Evolutionary conservation across 805 yeast genomes (phyloP).

Genomic region (Saturnispora silvae): DNA sequence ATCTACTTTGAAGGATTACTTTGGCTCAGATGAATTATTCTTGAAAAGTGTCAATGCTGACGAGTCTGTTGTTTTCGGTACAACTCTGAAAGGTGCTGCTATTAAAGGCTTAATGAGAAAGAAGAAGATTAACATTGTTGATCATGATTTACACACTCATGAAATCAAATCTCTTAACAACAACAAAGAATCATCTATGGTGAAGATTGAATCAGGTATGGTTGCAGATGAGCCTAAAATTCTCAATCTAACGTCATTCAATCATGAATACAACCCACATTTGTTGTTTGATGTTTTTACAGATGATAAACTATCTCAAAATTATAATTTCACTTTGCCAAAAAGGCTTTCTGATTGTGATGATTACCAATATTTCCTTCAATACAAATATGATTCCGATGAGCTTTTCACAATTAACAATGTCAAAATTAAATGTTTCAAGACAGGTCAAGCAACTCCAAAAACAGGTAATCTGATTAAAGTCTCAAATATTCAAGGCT

Average conservation of each 20-base stretch:
- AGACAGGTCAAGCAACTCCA: slow-evolving; percentile 1
- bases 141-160: slow-evolving; percentile 8
- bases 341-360: slow-evolving; percentile 31
- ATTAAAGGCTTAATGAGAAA: slow-evolving; percentile 60
- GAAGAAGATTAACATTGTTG: slow-evolving; percentile 33
- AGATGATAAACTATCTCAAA: slow-evolving; percentile 12
- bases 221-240: slow-evolving; percentile 1
- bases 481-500: slow-evolving; percentile 28
- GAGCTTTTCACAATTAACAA: slow-evolving; percentile 38
- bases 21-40: slow-evolving; percentile 46
- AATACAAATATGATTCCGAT: slow-evolving; percentile 8
- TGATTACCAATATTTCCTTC: slow-evolving; percentile 19
- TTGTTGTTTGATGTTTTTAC: slow-evolving; percentile 27
- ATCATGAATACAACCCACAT: slow-evolving; percentile 14
- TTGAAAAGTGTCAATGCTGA: slow-evolving; percentile 83
- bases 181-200: slow-evolving; percentile 2
- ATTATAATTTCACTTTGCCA: slow-evolving; percentile 15
- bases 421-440: slow-evolving; percentile 28
- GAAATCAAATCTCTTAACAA: slow-evolving; percentile 4
- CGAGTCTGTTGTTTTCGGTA: slow-evolving; percentile 86
- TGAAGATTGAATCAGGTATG: slow-evolving; percentile 6
- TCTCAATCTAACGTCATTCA: slow-evolving; percentile 6
- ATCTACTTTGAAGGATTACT: slow-evolving; percentile 38
- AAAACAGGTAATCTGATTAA: slow-evolving; percentile 14
- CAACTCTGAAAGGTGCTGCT: slow-evolving; percentile 73